Percentiles rank a stretch among this genome's conserved stretches.
Evolutionary conservation across 2,329 filamentous ascomycete genomes (phyloP).

Genomic region (Penicillium nordicum): DNA sequence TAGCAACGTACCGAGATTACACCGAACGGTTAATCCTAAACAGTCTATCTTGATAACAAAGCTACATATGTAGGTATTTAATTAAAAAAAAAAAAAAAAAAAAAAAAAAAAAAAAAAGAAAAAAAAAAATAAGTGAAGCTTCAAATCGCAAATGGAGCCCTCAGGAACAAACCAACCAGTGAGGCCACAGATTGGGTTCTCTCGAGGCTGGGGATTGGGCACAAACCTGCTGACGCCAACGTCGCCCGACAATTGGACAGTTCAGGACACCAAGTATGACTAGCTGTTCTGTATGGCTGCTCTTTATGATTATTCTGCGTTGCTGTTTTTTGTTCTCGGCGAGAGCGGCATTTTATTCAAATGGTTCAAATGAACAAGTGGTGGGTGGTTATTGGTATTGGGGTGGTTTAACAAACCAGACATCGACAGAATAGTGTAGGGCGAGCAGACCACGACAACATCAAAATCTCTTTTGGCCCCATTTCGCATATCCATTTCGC

Average conservation of each 20-base stretch:
- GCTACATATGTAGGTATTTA: too few species aligned
- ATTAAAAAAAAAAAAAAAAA: constrained; percentile 12
- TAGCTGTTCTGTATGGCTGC: background rate
- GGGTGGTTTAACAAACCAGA: background rate
- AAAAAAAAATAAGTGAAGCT: constrained; percentile 24
- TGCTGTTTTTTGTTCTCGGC: background rate
- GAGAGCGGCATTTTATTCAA: background rate
- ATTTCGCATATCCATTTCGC: background rate
- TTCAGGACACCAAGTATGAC: background rate
- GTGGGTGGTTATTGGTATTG: background rate
- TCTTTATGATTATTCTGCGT: background rate
- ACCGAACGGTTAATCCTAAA: too few species aligned
- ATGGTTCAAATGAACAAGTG: background rate
- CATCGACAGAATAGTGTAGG: background rate
- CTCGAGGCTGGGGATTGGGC: constrained; percentile 25
- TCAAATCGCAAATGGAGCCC: constrained; percentile 3
- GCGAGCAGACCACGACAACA: background rate
- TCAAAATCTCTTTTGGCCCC: background rate
- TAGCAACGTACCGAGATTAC: too few species aligned
- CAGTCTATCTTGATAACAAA: too few species aligned
- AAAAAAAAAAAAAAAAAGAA: constrained; percentile 18
- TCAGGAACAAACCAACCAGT: constrained; percentile 10
- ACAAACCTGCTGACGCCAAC: constrained; percentile 13
- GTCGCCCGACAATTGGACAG: constrained; percentile 8
- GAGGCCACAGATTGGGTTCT: constrained; percentile 25